Conservation (phyloP, 305 asterid species). For the Fraxinus paxiana region DNA sequence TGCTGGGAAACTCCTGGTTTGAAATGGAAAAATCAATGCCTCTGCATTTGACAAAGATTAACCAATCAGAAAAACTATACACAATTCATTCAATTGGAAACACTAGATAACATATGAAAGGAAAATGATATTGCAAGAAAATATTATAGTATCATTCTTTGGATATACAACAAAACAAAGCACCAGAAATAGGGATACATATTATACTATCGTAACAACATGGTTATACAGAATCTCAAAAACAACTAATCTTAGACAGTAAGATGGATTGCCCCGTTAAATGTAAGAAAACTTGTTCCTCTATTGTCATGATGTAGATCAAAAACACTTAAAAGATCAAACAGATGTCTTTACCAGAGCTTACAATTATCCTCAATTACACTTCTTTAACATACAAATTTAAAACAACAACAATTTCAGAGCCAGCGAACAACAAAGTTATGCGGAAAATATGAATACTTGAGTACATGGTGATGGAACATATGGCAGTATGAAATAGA, state of each 20-base stretch:
- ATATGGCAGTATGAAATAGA: neutral
- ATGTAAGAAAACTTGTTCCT: neutral
- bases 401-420: neutral
- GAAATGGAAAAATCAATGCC: constrained; percentile 74
- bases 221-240: constrained; percentile 13
- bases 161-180: neutral
- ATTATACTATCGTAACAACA: constrained; percentile 3
- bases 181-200: neutral
- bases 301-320: constrained; percentile 6
- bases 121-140: neutral
- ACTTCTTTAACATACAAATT: neutral
- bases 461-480: neutral
- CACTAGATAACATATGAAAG: neutral
- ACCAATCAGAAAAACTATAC: neutral
- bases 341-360: neutral
- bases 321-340: neutral
- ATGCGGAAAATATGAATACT: neutral
- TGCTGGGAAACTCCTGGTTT: constrained; percentile 49
- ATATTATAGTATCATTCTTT: neutral
- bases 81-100: constrained; percentile 16
- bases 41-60: constrained; percentile 40
- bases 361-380: neutral
- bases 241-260: neutral
- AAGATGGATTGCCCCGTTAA: neutral
- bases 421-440: neutral